These are phyloP conservation scores for Wickerhamiella shivajii DNA, from an alignment of 805 yeast genomes.

Conservation along the genomic window DNA sequence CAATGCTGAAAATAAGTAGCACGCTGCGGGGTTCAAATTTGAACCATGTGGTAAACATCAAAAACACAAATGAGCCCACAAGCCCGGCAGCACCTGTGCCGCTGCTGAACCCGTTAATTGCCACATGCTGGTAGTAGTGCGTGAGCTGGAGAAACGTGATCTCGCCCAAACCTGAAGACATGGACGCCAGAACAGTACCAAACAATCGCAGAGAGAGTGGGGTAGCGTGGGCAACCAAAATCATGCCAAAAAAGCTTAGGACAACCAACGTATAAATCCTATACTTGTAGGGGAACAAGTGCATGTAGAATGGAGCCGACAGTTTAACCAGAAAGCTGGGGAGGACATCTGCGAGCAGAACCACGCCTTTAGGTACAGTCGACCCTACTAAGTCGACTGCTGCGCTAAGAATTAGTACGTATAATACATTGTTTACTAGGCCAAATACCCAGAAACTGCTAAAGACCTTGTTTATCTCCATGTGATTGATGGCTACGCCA, in stretches of 20 bases:
- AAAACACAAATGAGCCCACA: constrained; percentile 53
- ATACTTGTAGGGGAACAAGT: constrained; percentile 40
- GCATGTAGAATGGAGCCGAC: constrained; percentile 66
- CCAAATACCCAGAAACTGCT: constrained; percentile 65
- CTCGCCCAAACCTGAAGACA: constrained; percentile 84
- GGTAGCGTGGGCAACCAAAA: constrained; percentile 37
- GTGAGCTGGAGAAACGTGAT: constrained; percentile 76
- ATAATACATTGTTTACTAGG: constrained; percentile 70
- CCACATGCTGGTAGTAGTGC: constrained; percentile 46
- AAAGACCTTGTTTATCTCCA: constrained; percentile 4
- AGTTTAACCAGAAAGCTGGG: constrained; percentile 67
- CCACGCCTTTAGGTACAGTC: constrained; percentile 67
- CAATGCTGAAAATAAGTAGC: constrained; percentile 39
- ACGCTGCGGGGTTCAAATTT: constrained; percentile 39
- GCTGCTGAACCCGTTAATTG: constrained; percentile 76
- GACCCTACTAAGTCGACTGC: constrained; percentile 87
- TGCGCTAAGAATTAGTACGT: constrained; percentile 82
- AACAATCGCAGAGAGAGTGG: constrained; percentile 31
- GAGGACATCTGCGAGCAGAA: constrained; percentile 69
- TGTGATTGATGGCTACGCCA: too few relatives aligned
- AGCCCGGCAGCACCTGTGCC: constrained; percentile 97
- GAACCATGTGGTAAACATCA: constrained; percentile 59
- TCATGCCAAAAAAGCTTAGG: constrained; percentile 62
- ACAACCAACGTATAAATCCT: constrained; percentile 43
- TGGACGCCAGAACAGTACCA: constrained; percentile 69